These are phyloP conservation scores for Lipomyces anomalus DNA, from an alignment of 805 yeast genomes.

Conservation along the genomic window DNA sequence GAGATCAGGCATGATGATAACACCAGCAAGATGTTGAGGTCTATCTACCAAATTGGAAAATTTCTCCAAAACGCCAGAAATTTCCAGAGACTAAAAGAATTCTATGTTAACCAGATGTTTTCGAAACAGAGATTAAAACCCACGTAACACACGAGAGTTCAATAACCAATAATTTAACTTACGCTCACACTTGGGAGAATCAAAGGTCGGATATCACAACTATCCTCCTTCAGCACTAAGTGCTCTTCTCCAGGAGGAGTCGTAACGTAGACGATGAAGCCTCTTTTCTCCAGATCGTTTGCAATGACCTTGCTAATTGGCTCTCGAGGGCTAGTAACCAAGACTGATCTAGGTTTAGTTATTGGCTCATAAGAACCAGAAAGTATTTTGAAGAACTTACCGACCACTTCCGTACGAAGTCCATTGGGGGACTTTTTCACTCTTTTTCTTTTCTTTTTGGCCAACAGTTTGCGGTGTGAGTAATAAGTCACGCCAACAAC, in stretches of 20 bases:
- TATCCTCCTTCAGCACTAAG: conserved; percentile 45
- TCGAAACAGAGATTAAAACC: too few relatives aligned
- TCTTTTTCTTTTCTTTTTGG: conserved; percentile 38
- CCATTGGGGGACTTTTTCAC: conserved; percentile 64
- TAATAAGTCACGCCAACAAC: conserved; percentile 6
- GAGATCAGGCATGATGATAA: conserved; percentile 64
- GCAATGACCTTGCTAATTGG: conserved; percentile 66
- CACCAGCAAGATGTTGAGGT: conserved; percentile 53
- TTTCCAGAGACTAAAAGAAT: conserved; percentile 11
- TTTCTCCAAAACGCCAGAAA: conserved; percentile 18
- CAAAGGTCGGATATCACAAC: conserved; percentile 64
- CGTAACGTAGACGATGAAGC: conserved; percentile 75
- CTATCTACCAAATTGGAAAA: conserved; percentile 21
- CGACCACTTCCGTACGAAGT: conserved; percentile 66
- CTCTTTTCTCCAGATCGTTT: conserved; percentile 67
- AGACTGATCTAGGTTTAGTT: too few relatives aligned
- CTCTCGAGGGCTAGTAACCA: conserved; percentile 73
- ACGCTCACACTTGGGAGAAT: conserved; percentile 36
- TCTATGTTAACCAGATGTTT: too few relatives aligned
- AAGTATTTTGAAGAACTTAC: conserved; percentile 5
- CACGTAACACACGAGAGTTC: too few relatives aligned
- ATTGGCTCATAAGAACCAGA: too few relatives aligned
- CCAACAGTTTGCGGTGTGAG: conserved; percentile 3
- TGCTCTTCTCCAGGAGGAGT: conserved; percentile 57
- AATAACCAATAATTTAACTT: conserved; percentile 1